Conservation (phyloP, 140 eudicot genomes). For the Stevia rebaudiana region DNA sequence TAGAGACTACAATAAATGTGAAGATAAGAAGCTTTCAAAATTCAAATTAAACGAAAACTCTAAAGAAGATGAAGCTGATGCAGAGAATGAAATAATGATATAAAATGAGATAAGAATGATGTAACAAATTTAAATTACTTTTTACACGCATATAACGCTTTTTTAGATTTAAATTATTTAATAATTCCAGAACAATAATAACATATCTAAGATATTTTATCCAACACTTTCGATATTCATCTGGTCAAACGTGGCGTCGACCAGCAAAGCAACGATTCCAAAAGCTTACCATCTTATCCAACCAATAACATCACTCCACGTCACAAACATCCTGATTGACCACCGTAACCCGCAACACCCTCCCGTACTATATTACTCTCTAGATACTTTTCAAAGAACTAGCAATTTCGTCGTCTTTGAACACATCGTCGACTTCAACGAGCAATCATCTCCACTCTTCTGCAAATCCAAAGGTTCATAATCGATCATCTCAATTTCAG, state of each 20-base stretch:
- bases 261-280: neutral
- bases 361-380: conserved; percentile 24
- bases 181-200: no score
- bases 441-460: conserved; percentile 23
- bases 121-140: no score
- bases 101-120: no score
- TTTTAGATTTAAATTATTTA: no score
- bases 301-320: conserved; percentile 23
- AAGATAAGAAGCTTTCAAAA: no score
- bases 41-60: no score
- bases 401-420: conserved; percentile 5
- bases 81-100: no score
- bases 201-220: no score
- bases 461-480: conserved; percentile 5
- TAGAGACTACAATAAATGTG: no score
- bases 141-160: no score
- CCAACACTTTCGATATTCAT: neutral
- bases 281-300: neutral
- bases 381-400: conserved; percentile 3
- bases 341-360: conserved; percentile 17
- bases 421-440: conserved; percentile 23
- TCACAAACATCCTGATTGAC: conserved; percentile 7
- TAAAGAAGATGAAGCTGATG: no score
- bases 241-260: conserved; percentile 28
- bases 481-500: conserved; percentile 1